Evolutionary conservation across 495 filamentous ascomycete species (phyloP).

Genomic region (Xylaria curta): DNA sequence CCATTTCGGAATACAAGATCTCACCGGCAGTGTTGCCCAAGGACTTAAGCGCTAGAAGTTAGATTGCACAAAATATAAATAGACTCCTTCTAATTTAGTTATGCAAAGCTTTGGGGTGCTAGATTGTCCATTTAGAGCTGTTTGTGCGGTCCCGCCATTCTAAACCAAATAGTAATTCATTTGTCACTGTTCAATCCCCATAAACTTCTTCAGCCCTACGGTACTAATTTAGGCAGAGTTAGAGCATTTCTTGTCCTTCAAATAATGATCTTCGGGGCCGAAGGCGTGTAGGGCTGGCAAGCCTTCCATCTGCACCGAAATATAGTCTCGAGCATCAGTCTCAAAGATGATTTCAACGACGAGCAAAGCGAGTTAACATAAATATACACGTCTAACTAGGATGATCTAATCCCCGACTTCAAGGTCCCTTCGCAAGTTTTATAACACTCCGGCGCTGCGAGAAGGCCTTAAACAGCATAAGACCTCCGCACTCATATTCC

Average conservation of each 20-base stretch:
- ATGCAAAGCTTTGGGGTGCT: neutral
- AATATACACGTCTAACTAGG: neutral
- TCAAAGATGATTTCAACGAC: neutral
- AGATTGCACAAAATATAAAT: neutral
- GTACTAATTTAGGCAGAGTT: neutral
- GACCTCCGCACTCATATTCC: neutral
- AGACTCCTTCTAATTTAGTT: neutral
- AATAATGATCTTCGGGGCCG: too few relatives aligned
- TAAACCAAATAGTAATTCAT: too few relatives aligned
- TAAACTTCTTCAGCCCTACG: neutral
- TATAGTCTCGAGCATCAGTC: neutral
- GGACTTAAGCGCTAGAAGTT: neutral
- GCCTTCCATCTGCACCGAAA: neutral
- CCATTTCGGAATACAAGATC: neutral
- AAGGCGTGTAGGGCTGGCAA: neutral
- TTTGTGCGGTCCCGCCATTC: too few relatives aligned
- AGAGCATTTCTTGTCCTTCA: too few relatives aligned
- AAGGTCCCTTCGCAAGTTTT: neutral
- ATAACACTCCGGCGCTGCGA: neutral
- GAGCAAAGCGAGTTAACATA: neutral
- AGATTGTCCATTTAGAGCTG: too few relatives aligned
- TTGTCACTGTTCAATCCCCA: neutral
- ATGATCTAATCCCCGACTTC: neutral
- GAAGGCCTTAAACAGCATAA: neutral
- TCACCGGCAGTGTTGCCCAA: neutral